These are phyloP conservation scores for Hansfordia pulvinata DNA, from an alignment of 2,329 filamentous ascomycete species.

Conservation along the genomic window DNA sequence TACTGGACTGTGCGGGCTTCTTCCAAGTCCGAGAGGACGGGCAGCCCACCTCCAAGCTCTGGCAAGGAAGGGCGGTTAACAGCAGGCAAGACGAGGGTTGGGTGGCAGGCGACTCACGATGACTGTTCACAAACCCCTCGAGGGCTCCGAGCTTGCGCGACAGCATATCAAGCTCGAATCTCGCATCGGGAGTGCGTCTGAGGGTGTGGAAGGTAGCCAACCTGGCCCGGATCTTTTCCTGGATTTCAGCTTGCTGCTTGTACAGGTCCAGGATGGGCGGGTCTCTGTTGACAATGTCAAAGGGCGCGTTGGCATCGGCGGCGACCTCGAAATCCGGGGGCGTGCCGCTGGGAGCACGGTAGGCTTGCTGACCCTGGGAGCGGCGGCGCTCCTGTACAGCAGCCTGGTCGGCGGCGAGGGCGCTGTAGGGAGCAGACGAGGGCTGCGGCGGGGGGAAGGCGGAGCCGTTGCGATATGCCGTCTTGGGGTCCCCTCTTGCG, in stretches of 20 bases:
- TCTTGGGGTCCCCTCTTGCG: not conserved
- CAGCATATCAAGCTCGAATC: conserved; percentile 40
- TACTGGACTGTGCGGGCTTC: conserved; percentile 44
- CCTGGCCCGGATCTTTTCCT: conserved; percentile 35
- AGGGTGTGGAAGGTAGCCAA: conserved; percentile 30
- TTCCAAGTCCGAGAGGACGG: conserved; percentile 38
- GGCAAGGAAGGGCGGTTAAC: conserved; percentile 5
- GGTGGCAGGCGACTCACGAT: conserved; percentile 26
- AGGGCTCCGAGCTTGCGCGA: conserved; percentile 39
- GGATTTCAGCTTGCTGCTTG: conserved; percentile 38
- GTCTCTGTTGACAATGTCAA: conserved; percentile 24
- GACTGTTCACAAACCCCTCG: conserved; percentile 30
- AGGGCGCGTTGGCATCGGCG: not conserved
- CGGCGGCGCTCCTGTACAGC: not conserved
- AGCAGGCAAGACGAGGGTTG: conserved; percentile 6
- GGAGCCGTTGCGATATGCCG: too few species aligned
- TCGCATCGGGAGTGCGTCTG: too few species aligned
- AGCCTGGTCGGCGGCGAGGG: not conserved
- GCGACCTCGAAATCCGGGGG: not conserved
- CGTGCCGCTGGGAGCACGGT: too few species aligned
- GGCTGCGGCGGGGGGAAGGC: not conserved
- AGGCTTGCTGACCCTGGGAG: not conserved
- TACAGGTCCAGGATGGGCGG: conserved; percentile 30
- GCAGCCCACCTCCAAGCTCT: conserved; percentile 25
- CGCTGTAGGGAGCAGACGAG: not conserved